Percentiles rank a stretch among this genome's conserved stretches.
Conservation (phyloP, 108 stramenopile species). For the Discostella pseudostelligera region DNA sequence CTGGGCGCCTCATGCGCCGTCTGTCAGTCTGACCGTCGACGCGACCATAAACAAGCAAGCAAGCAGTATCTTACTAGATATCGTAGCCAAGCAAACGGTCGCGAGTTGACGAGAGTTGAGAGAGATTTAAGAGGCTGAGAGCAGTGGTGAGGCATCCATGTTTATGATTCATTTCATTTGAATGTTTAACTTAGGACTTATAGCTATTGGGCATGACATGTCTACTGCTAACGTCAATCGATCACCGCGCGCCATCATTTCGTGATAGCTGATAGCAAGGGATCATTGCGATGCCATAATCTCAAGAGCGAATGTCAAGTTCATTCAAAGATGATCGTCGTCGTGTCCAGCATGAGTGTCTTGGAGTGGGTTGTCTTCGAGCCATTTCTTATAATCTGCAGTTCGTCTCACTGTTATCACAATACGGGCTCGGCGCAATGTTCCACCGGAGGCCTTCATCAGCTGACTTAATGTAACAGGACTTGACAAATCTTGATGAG, state of each 20-base stretch:
- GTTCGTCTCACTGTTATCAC: conserved; percentile 76
- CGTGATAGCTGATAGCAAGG: conserved; percentile 3
- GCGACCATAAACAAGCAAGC: too few species aligned
- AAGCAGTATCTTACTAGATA: too few species aligned
- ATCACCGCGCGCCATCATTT: conserved; percentile 17
- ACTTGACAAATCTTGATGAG: conserved; percentile 9
- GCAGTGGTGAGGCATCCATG: too few species aligned
- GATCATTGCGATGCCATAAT: conserved; percentile 25
- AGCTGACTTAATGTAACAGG: conserved; percentile 8
- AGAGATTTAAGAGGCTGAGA: too few species aligned
- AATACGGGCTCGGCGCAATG: conserved; percentile 75
- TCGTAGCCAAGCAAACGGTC: too few species aligned
- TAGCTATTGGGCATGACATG: too few species aligned
- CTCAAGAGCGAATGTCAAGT: neutral
- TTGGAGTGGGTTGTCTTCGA: conserved; percentile 73
- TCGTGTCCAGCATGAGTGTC: conserved; percentile 50
- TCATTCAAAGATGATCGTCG: conserved; percentile 26
- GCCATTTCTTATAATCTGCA: conserved; percentile 73
- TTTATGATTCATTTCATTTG: too few species aligned
- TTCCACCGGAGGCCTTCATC: conserved; percentile 34
- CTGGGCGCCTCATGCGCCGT: too few species aligned
- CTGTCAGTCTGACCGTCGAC: too few species aligned
- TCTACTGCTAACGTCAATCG: too few species aligned
- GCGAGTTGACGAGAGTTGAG: too few species aligned
- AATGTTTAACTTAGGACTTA: neutral